These are phyloP conservation scores for Boletus hoseneyae DNA, from an alignment of 1,284 basidiomycete genomes.

Conservation along the genomic window DNA sequence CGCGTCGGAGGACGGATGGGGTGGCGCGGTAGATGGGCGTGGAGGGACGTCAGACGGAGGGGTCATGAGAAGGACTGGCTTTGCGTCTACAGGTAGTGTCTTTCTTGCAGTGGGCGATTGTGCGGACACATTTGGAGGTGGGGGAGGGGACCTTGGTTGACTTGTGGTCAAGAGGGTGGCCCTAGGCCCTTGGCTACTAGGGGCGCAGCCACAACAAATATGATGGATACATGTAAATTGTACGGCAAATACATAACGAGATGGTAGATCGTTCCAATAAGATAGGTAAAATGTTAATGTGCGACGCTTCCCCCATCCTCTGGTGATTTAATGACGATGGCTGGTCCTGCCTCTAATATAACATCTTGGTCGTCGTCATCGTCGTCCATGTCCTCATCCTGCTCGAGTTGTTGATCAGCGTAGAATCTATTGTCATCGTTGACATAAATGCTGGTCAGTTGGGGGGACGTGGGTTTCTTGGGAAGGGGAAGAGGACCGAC, in stretches of 20 bases:
- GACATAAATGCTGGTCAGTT: conserved; percentile 35
- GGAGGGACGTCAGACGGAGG: conserved; percentile 19
- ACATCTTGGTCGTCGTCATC: conserved; percentile 52
- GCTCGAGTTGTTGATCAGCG: conserved; percentile 41
- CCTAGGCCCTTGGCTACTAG: too few species aligned
- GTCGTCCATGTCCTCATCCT: conserved; percentile 28
- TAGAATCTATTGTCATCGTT: conserved; percentile 35
- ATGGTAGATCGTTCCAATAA: conserved; percentile 14
- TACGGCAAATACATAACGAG: conserved; percentile 18
- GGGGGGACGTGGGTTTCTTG: conserved; percentile 38
- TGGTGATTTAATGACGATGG: conserved; percentile 42
- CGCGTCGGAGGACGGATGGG: conserved; percentile 19
- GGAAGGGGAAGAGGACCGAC: conserved; percentile 43
- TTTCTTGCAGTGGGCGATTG: conserved; percentile 15
- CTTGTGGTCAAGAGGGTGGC: too few species aligned
- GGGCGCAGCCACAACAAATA: conserved; percentile 1
- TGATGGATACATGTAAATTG: conserved; percentile 17
- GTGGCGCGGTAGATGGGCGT: conserved; percentile 33
- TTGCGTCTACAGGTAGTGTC: conserved; percentile 7
- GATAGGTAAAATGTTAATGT: conserved; percentile 18
- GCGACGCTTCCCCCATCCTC: conserved; percentile 27
- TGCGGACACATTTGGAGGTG: conserved; percentile 22
- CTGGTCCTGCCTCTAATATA: conserved; percentile 66
- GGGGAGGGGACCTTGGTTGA: conserved; percentile 10
- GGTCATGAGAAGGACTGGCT: conserved; percentile 11